Percentiles rank a stretch among this genome's conserved stretches.
Conservation (phyloP, 768 basidiomycete genomes). For the Termitomyces sp. region DNA sequence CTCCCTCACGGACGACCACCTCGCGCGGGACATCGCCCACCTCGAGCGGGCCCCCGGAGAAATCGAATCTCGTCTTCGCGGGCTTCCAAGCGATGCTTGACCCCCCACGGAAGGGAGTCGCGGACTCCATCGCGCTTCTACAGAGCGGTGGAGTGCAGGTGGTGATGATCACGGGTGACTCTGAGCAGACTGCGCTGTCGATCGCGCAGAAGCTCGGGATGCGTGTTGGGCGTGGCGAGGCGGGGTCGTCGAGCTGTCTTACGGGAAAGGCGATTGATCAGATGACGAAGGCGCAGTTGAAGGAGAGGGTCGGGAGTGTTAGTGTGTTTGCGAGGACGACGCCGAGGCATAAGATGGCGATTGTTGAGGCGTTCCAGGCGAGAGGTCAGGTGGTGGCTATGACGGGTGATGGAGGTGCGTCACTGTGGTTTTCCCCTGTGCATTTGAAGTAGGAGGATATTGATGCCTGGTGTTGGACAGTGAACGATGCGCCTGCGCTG, state of each 20-base stretch:
- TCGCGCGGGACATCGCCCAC: slow-evolving; percentile 24
- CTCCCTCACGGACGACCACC: slow-evolving; percentile 19
- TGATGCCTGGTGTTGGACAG: slow-evolving; percentile 24
- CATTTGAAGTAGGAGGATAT: neutral
- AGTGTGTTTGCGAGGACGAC: slow-evolving; percentile 95
- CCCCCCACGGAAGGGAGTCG: slow-evolving; percentile 91
- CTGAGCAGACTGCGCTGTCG: slow-evolving; percentile 83
- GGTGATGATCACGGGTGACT: slow-evolving; percentile 98
- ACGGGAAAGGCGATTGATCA: slow-evolving; percentile 83
- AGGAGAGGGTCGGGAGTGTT: slow-evolving; percentile 74
- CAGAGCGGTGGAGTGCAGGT: slow-evolving; percentile 88
- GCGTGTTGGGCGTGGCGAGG: slow-evolving; percentile 45
- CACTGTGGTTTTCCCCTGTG: neutral
- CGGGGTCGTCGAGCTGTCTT: slow-evolving; percentile 45
- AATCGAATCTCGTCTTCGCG: slow-evolving; percentile 72
- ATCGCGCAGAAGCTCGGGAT: slow-evolving; percentile 86
- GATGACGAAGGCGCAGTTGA: slow-evolving; percentile 74
- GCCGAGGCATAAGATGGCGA: slow-evolving; percentile 96
- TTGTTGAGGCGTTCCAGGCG: slow-evolving; percentile 89
- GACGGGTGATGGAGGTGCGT: slow-evolving; percentile 92
- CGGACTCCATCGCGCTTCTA: slow-evolving; percentile 76
- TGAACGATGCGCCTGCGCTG: slow-evolving; percentile 94
- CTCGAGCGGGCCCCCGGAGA: slow-evolving; percentile 19
- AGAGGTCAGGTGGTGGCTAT: slow-evolving; percentile 90
- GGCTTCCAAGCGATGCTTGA: slow-evolving; percentile 96